A percentile compares a stretch with the other conserved stretches of the same genome.
Evolutionary conservation across 495 filamentous ascomycete genomes (phyloP).

Genomic region (Penicillium riverlandense): DNA sequence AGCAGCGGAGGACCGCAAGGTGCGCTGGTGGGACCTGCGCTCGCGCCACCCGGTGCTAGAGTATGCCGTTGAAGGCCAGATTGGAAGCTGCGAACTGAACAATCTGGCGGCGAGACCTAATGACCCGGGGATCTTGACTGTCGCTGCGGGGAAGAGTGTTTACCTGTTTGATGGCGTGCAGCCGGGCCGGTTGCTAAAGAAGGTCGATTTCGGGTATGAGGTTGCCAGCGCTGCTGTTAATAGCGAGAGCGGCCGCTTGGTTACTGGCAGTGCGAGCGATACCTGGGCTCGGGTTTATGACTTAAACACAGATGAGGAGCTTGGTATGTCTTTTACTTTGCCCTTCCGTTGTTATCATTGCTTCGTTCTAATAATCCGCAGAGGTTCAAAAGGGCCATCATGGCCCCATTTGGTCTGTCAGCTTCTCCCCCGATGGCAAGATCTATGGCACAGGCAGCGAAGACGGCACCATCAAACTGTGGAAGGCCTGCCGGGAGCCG

Average conservation of each 20-base stretch:
- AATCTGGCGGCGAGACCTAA: conserved; percentile 32
- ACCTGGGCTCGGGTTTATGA: conserved; percentile 94
- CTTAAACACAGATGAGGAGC: conserved; percentile 70
- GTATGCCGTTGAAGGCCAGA: conserved; percentile 67
- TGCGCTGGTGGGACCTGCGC: conserved; percentile 92
- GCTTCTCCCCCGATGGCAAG: conserved; percentile 91
- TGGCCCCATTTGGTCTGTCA: conserved; percentile 91
- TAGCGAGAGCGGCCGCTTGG: conserved; percentile 67
- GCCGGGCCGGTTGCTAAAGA: conserved; percentile 68
- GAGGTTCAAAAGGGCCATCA: conserved; percentile 97
- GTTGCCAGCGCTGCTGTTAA: conserved; percentile 88
- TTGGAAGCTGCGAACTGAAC: conserved; percentile 87
- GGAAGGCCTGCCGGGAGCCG: conserved; percentile 62
- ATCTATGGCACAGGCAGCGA: conserved; percentile 94
- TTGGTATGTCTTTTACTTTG: conserved; percentile 43
- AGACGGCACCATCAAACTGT: conserved; percentile 94
- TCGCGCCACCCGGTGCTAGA: conserved; percentile 62
- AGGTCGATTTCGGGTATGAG: conserved; percentile 65
- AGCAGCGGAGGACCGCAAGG: conserved; percentile 78
- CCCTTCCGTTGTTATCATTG: background rate
- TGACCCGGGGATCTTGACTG: conserved; percentile 40
- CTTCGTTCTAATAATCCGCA: conserved; percentile 23
- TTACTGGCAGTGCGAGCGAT: conserved; percentile 78
- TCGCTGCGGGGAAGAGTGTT: conserved; percentile 75
- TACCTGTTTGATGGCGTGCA: conserved; percentile 83